Base-by-base conservation (phyloP, 192 early-diverging fungal species). In the Rhizoclosmatium globosum region DNA sequence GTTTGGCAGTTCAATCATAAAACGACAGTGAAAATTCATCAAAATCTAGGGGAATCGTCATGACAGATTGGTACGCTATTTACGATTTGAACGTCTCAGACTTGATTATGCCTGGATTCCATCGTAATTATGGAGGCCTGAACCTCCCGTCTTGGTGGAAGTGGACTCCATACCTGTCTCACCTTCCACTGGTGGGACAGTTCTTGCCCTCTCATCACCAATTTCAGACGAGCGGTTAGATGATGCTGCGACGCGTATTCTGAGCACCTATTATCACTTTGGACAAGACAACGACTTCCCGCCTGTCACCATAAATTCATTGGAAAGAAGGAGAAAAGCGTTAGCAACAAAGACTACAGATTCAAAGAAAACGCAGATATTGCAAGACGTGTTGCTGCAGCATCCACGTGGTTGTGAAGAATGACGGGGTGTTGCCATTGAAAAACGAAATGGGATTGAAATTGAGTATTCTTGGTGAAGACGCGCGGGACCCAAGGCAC, bases 21-120 rank as follows among this genome's bases (percentile, higher is more conserved):
- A 84, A 9, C 92, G 89, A 80, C 84, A 92, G 80, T 85, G 83
- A 71, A 66, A 82, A n/a, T n/a, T n/a, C n/a, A n/a, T n/a, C n/a
- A n/a, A n/a, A n/a, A n/a, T n/a, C n/a, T 58, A 74, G 85, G 11
- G 90, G 89, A 3, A 93, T 92, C 61, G 87, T 92, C 60, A 88
- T 88, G 79, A 87, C 88, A 42, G 91, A 92, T 62, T 92, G 90
- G 90, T 83, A 77, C 39, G 60, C 74, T 6, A 21, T 23, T 15
- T 76, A 64, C 23, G 23, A 23, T 43, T 41, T 76, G 2, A 42
- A 48, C 76, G 71, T 76, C 87, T 70, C 87, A 31, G 91, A 92
- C 68, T 86, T 92, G 85, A 86, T 87, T 68, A 91, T 91, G 90
- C 86, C 89, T n/a, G 90, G 90, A 38, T 31, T 53, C 11, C 57